Conservation (phyloP, 306 rosid species). For the Trichosanthes cucumerina region DNA sequence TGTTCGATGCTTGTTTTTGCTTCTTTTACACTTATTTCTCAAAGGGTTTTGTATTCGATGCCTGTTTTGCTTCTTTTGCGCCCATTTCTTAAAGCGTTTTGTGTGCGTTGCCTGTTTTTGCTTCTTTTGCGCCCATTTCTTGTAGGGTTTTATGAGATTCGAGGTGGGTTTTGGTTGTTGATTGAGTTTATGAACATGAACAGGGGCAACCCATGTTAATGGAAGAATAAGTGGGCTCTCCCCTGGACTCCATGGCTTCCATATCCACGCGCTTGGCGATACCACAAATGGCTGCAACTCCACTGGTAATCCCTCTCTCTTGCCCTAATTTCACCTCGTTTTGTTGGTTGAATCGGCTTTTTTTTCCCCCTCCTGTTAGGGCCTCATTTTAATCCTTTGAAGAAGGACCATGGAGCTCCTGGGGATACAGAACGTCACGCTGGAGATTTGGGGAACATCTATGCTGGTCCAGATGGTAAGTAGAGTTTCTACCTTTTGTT, state of each 20-base stretch:
- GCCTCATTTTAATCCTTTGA: slow-evolving; percentile 16
- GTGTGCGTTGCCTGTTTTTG: not conserved
- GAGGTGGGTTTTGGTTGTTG: slow-evolving; percentile 4
- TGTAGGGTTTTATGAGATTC: not conserved
- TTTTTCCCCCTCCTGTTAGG: not conserved
- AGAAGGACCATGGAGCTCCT: slow-evolving; percentile 16
- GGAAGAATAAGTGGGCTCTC: slow-evolving; percentile 9
- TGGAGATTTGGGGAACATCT: slow-evolving; percentile 17
- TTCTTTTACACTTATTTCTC: not conserved
- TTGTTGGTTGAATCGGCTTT: not conserved
- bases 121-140: not conserved
- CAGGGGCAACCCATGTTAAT: slow-evolving; percentile 10
- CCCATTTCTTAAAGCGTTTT: not conserved
- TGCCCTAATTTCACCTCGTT: not conserved
- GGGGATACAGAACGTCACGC: slow-evolving; percentile 13
- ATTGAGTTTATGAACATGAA: not conserved
- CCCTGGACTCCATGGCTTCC: slow-evolving; percentile 16
- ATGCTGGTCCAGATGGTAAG: slow-evolving; percentile 11
- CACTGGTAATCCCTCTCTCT: slow-evolving; percentile 8
- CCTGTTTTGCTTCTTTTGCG: not conserved
- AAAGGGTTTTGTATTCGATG: not conserved
- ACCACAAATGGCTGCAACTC: slow-evolving; percentile 17
- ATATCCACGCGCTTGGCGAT: slow-evolving; percentile 18
- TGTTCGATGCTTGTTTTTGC: not conserved
- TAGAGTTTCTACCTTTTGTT: not conserved